phyloP scores from a whole-genome alignment of 106 monocot genomes.

The Cymbidium sinense region DNA sequence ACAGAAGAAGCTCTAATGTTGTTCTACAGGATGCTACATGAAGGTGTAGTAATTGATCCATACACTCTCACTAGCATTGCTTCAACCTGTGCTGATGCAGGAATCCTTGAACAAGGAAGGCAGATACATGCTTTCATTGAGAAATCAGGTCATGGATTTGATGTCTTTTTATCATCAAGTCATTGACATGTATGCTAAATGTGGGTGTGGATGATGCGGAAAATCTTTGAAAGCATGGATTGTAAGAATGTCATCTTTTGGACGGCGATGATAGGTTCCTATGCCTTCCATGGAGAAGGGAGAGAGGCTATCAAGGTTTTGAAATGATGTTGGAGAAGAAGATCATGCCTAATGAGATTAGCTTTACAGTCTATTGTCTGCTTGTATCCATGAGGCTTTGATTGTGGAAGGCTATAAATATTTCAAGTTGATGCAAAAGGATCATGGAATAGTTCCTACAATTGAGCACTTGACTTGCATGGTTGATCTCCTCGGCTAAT shows the following conservation, averaged over 20 bases:
- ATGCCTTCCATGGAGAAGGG: slow-evolving; percentile 54
- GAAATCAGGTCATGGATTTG: slow-evolving; percentile 55
- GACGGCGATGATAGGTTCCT: slow-evolving; percentile 61
- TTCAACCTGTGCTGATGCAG: slow-evolving; percentile 58
- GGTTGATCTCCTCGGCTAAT: slow-evolving; percentile 73
- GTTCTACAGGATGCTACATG: slow-evolving; percentile 38
- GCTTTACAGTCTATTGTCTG: slow-evolving; percentile 55
- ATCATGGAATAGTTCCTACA: slow-evolving; percentile 39
- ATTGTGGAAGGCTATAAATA: slow-evolving; percentile 49
- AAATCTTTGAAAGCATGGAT: slow-evolving; percentile 23
- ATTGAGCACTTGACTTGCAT: slow-evolving; percentile 72
- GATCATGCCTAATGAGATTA: slow-evolving; percentile 75
- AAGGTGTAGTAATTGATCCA: slow-evolving; percentile 27
- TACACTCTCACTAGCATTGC: slow-evolving; percentile 59
- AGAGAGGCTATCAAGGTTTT: slow-evolving; percentile 48
- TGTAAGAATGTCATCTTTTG: slow-evolving; percentile 46
- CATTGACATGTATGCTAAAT: slow-evolving; percentile 79
- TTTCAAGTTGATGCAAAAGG: slow-evolving; percentile 57
- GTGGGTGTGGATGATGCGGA: slow-evolving; percentile 64
- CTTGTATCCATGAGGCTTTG: slow-evolving; percentile 65
- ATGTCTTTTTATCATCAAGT: slow-evolving; percentile 40
- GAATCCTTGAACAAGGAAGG: slow-evolving; percentile 53
- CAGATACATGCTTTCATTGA: slow-evolving; percentile 58
- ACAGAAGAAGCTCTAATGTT: slow-evolving; percentile 46
- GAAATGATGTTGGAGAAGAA: slow-evolving; percentile 52